Percentiles rank a stretch among this genome's conserved stretches.
Evolutionary conservation across 345 rosid species (phyloP).

Genomic region (Viola odorata): DNA sequence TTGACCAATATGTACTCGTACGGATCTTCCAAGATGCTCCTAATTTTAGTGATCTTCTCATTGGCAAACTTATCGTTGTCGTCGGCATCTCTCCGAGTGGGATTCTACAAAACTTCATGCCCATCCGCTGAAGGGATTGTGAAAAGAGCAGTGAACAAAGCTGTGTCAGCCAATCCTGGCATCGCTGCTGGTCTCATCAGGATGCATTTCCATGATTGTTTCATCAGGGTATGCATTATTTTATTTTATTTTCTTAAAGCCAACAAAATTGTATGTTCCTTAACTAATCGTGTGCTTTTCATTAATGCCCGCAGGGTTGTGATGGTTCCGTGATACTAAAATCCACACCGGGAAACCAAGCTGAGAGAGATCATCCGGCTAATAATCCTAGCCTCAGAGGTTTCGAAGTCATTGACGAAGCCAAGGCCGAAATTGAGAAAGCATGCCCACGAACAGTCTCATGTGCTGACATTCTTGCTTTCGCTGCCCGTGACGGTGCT

Average conservation of each 20-base stretch:
- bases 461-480: conserved; percentile 13
- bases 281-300: background rate
- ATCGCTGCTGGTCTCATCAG: conserved; percentile 16
- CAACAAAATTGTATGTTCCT: too few species aligned
- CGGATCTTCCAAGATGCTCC: background rate
- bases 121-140: conserved; percentile 16
- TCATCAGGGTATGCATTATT: conserved; percentile 19
- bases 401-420: conserved; percentile 18
- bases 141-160: conserved; percentile 12
- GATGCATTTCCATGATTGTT: conserved; percentile 27
- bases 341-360: conserved; percentile 5
- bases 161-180: conserved; percentile 11
- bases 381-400: conserved; percentile 17
- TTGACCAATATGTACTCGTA: background rate
- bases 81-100: conserved; percentile 6
- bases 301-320: conserved; percentile 15
- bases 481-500: conserved; percentile 12
- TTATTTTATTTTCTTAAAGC: too few species aligned
- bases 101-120: conserved; percentile 18
- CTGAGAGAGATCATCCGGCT: conserved; percentile 18
- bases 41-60: background rate
- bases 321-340: conserved; percentile 22
- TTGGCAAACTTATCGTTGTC: background rate
- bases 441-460: conserved; percentile 12
- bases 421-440: conserved; percentile 5